phyloP scores from a whole-genome alignment of 164 flowering plant species.

The Sedum album region DNA sequence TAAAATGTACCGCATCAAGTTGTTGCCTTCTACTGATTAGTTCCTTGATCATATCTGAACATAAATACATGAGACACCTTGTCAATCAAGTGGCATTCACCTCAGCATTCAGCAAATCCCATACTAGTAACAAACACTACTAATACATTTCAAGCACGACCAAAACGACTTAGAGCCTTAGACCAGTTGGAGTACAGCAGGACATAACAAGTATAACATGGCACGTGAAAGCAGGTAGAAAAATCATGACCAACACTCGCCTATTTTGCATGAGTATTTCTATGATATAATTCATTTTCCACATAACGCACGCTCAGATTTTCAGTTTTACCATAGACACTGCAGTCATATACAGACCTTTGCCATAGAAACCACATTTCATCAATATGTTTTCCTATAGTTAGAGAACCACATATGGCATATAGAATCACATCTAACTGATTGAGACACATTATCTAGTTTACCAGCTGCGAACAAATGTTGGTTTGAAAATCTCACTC shows the following conservation, averaged over 20 bases:
- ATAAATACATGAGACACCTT: background rate
- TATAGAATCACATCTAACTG: background rate
- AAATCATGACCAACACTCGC: too few relatives aligned
- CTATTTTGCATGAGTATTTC: background rate
- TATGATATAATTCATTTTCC: background rate
- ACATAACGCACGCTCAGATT: background rate
- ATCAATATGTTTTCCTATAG: background rate
- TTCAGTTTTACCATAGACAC: background rate
- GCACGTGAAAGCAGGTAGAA: background rate
- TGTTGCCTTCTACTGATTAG: conserved; percentile 82
- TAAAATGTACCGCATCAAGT: conserved; percentile 96
- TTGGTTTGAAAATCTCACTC: too few relatives aligned
- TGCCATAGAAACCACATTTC: background rate
- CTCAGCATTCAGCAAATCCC: too few relatives aligned
- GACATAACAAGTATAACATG: background rate
- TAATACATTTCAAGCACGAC: too few relatives aligned
- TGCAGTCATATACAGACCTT: background rate
- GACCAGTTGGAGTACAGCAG: background rate
- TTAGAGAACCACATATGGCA: background rate
- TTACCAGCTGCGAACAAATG: background rate
- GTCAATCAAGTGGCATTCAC: too few relatives aligned
- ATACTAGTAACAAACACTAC: too few relatives aligned
- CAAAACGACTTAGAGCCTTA: too few relatives aligned
- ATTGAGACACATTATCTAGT: background rate
- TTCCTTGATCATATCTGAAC: conserved; percentile 87